Evolutionary conservation across 805 yeast species (phyloP).

Genomic region (Wickerhamiella brachini): DNA sequence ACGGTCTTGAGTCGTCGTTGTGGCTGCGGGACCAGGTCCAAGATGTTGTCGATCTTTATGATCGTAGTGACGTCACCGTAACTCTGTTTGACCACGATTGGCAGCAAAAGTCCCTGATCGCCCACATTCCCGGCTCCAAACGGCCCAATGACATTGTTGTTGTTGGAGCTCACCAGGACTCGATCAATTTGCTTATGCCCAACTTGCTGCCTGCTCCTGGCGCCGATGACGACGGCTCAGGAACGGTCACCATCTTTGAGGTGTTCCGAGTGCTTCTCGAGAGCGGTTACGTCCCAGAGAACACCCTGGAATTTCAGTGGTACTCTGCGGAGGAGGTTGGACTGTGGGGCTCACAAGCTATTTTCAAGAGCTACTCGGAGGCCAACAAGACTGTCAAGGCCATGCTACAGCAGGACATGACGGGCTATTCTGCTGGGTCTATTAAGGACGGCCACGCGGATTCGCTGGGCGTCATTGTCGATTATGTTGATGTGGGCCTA

Average conservation of each 20-base stretch:
- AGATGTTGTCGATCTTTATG: conserved; percentile 20
- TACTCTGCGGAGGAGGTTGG: conserved; percentile 95
- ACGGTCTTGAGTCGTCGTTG: conserved; percentile 56
- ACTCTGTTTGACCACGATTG: conserved; percentile 51
- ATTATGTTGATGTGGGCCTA: conserved; percentile 43
- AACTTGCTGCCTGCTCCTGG: conserved; percentile 67
- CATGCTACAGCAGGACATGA: conserved; percentile 92
- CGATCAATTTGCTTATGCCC: conserved; percentile 63
- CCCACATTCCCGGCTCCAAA: conserved; percentile 34
- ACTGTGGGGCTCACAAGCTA: conserved; percentile 68
- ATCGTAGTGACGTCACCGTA: conserved; percentile 30
- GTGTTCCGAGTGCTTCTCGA: conserved; percentile 49
- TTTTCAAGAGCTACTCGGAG: conserved; percentile 42
- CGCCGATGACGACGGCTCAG: conserved; percentile 91
- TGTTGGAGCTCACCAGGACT: conserved; percentile 84
- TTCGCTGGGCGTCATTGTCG: conserved; percentile 69
- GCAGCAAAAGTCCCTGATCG: conserved; percentile 67
- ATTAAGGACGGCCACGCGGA: conserved; percentile 39
- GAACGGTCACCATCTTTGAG: conserved; percentile 67
- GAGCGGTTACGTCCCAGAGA: conserved; percentile 38
- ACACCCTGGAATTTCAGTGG: conserved; percentile 84
- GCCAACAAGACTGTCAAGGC: conserved; percentile 47
- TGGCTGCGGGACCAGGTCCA: conserved; percentile 47
- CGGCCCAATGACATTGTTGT: conserved; percentile 41
- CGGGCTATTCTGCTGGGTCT: conserved; percentile 54